Percentiles rank a stretch among this genome's conserved stretches.
Conservation (phyloP, 2,329 filamentous ascomycete genomes). For the Penicillium vulpinum region DNA sequence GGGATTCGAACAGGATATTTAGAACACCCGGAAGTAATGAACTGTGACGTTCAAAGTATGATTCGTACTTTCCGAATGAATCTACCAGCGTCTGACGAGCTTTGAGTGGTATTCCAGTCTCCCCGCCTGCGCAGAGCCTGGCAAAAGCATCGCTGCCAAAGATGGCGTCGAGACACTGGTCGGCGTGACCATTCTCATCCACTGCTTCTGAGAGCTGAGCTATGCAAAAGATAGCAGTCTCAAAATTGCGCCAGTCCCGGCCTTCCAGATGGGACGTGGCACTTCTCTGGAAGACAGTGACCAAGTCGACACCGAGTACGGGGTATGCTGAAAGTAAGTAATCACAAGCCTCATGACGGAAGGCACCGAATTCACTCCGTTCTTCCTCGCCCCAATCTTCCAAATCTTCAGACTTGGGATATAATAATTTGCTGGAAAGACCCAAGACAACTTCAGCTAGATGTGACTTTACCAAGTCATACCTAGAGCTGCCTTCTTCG, state of each 20-base stretch:
- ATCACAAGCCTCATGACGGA: slow-evolving; percentile 48
- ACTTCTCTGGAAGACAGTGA: slow-evolving; percentile 43
- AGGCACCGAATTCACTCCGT: slow-evolving; percentile 43
- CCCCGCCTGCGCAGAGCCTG: slow-evolving; percentile 33
- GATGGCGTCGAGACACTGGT: slow-evolving; percentile 42
- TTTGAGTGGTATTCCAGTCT: slow-evolving; percentile 36
- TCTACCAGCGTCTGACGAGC: slow-evolving; percentile 45
- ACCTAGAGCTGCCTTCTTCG: slow-evolving; percentile 27
- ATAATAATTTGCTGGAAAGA: slow-evolving; percentile 46
- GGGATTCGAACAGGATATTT: slow-evolving; percentile 48
- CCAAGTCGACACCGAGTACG: slow-evolving; percentile 44
- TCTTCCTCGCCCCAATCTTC: slow-evolving; percentile 47
- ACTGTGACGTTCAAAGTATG: slow-evolving; percentile 47
- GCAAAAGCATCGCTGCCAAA: slow-evolving; percentile 42
- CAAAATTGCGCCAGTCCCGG: slow-evolving; percentile 45
- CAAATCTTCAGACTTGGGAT: slow-evolving; percentile 35
- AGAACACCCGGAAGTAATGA: slow-evolving; percentile 42
- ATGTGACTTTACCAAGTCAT: slow-evolving; percentile 38
- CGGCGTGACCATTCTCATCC: slow-evolving; percentile 45
- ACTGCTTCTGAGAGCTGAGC: slow-evolving; percentile 48
- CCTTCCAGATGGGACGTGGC: slow-evolving; percentile 35
- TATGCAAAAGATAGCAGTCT: slow-evolving; percentile 47
- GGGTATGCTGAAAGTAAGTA: slow-evolving; percentile 47
- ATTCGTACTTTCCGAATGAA: slow-evolving; percentile 46
- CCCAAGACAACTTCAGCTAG: slow-evolving; percentile 43